Conservation (phyloP, 306 rosid species). For the Dalbergia cochinchinensis region DNA sequence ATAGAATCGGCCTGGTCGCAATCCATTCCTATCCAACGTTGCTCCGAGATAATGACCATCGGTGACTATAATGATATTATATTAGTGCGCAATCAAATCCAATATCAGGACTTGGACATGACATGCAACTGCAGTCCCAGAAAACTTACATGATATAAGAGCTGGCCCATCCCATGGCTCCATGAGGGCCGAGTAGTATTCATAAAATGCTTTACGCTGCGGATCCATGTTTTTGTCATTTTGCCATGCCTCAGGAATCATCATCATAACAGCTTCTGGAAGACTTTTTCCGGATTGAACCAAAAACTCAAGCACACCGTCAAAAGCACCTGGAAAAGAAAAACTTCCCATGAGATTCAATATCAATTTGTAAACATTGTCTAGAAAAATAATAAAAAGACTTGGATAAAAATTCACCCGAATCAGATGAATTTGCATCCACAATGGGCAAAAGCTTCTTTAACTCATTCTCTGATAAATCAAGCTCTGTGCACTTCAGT, state of each 20-base stretch:
- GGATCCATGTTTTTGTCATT: conserved; percentile 96
- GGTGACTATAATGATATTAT: conserved; percentile 66
- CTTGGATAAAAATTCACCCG: conserved; percentile 62
- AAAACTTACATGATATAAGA: conserved; percentile 86
- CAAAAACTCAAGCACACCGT: conserved; percentile 94
- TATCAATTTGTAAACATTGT: conserved; percentile 5
- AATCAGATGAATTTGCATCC: conserved; percentile 91
- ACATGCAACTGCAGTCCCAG: conserved; percentile 24
- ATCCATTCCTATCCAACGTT: conserved; percentile 94
- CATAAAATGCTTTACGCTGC: conserved; percentile 77
- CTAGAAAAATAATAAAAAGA: background rate
- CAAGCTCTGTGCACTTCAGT: conserved; percentile 86
- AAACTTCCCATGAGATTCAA: conserved; percentile 7
- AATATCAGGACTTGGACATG: background rate
- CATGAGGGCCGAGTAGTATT: conserved; percentile 91
- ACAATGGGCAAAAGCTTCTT: conserved; percentile 91
- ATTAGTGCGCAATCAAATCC: conserved; percentile 8
- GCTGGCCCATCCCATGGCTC: conserved; percentile 99
- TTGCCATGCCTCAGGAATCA: conserved; percentile 99
- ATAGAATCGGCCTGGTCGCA: conserved; percentile 97
- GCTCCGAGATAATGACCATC: conserved; percentile 99
- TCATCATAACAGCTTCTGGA: conserved; percentile 99
- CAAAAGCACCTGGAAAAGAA: conserved; percentile 81
- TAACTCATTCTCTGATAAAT: conserved; percentile 74
- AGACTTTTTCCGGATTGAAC: conserved; percentile 94